Evolutionary conservation across 2,329 filamentous ascomycete species (phyloP).

Genomic region (Teratosphaeria viscida): DNA sequence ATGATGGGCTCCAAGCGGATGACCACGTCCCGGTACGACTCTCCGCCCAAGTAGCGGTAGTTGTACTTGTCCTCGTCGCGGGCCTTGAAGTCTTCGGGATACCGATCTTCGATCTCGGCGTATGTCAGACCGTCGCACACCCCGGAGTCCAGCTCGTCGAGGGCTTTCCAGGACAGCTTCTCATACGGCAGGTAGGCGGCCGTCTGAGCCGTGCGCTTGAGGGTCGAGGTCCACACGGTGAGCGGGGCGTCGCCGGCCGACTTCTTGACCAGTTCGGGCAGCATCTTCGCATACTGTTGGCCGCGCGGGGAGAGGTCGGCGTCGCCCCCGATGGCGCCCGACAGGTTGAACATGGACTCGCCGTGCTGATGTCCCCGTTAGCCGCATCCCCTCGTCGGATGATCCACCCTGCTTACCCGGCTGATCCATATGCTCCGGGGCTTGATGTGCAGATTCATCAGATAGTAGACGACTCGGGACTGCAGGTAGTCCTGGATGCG

Average conservation of each 20-base stretch:
- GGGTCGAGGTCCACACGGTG: conserved; percentile 65
- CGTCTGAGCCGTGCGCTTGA: conserved; percentile 82
- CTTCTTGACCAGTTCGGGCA: conserved; percentile 74
- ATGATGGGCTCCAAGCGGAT: conserved; percentile 98
- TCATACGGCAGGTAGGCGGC: conserved; percentile 82
- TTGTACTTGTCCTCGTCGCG: conserved; percentile 99
- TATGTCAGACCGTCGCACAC: conserved; percentile 96
- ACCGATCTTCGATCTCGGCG: conserved; percentile 81
- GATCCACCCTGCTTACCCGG: conserved; percentile 32
- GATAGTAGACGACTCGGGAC: conserved; percentile 91
- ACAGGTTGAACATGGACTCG: conserved; percentile 85
- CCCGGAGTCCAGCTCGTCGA: conserved; percentile 92
- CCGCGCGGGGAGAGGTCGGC: conserved; percentile 77
- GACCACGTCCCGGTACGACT: conserved; percentile 92
- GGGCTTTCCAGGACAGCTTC: conserved; percentile 95
- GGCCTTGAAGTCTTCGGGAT: conserved; percentile 88
- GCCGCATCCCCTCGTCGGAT: neutral
- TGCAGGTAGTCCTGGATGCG: conserved; percentile 94
- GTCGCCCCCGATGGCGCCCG: conserved; percentile 86
- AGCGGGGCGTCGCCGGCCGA: conserved; percentile 70
- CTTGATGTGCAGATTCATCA: conserved; percentile 97
- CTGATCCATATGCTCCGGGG: conserved; percentile 95
- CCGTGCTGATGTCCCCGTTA: conserved; percentile 54
- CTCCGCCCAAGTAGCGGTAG: conserved; percentile 93
- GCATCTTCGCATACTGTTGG: conserved; percentile 71